phyloP scores from a whole-genome alignment of 805 yeast genomes.

The Candida namnaoensis region DNA sequence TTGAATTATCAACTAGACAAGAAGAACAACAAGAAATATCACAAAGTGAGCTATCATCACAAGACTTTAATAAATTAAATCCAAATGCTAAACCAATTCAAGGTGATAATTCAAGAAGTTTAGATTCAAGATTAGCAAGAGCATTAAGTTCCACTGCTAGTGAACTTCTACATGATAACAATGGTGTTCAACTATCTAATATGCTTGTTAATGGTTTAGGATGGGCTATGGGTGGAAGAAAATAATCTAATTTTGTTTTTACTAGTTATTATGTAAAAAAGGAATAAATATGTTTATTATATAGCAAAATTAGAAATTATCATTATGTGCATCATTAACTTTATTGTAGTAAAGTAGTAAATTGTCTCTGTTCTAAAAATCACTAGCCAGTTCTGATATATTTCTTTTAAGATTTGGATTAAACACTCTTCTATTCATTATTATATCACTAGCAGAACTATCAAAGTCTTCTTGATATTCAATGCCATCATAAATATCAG shows the following conservation, averaged over 20 bases:
- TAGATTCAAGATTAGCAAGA: slow-evolving; percentile 13
- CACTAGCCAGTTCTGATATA: too few relatives aligned
- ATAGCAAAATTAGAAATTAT: too few relatives aligned
- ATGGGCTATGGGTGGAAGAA: slow-evolving; percentile 41
- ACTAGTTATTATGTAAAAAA: too few relatives aligned
- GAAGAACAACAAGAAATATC: slow-evolving; percentile 9
- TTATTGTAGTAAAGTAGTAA: too few relatives aligned
- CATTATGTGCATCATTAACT: too few relatives aligned
- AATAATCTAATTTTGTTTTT: background rate
- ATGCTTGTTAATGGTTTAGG: slow-evolving; percentile 39
- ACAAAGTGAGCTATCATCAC: slow-evolving; percentile 2
- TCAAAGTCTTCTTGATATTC: too few relatives aligned
- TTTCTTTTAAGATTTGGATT: too few relatives aligned
- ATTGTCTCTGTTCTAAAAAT: too few relatives aligned
- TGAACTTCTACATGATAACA: slow-evolving; percentile 12
- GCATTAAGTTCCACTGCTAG: slow-evolving; percentile 14
- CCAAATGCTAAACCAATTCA: background rate
- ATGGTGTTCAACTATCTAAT: slow-evolving; percentile 27
- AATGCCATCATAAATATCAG: too few relatives aligned
- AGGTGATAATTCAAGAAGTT: slow-evolving; percentile 2
- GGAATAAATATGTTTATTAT: too few relatives aligned
- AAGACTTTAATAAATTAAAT: background rate
- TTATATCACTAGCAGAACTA: too few relatives aligned
- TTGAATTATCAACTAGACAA: slow-evolving; percentile 26
- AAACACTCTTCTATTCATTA: too few relatives aligned